These are phyloP conservation scores for Pseudogymnoascus sp. DNA, from an alignment of 2,329 filamentous ascomycete species.

Conservation along the genomic window DNA sequence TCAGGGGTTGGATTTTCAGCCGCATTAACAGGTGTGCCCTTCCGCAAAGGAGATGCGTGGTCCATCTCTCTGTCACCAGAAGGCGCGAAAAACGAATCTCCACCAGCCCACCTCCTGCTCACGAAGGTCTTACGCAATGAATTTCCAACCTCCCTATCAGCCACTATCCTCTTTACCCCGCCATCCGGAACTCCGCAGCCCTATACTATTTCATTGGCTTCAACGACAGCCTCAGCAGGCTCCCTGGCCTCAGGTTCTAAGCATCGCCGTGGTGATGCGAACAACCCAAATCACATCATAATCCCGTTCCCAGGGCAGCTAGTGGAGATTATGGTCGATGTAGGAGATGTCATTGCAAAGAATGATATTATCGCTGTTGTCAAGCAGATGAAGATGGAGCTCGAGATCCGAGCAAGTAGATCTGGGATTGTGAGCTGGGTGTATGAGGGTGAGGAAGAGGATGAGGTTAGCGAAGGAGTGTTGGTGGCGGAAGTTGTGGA, in stretches of 20 bases:
- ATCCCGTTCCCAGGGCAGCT: slow-evolving; percentile 53
- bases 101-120: slow-evolving; percentile 45
- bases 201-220: slow-evolving; percentile 35
- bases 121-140: slow-evolving; percentile 50
- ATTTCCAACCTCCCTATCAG: slow-evolving; percentile 48
- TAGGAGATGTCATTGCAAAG: slow-evolving; percentile 40
- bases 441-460: slow-evolving; percentile 24
- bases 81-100: slow-evolving; percentile 19
- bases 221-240: slow-evolving; percentile 41
- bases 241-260: slow-evolving; percentile 39
- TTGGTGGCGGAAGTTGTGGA: slow-evolving; percentile 15
- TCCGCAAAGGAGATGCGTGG: slow-evolving; percentile 55
- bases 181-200: slow-evolving; percentile 38
- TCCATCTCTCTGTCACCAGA: slow-evolving; percentile 39
- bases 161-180: slow-evolving; percentile 43
- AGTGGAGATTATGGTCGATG: slow-evolving; percentile 50
- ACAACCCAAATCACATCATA: slow-evolving; percentile 44
- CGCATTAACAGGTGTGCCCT: slow-evolving; percentile 34
- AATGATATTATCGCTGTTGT: slow-evolving; percentile 51
- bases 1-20: not conserved
- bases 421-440: slow-evolving; percentile 22
- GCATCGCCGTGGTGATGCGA: slow-evolving; percentile 43
- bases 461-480: slow-evolving; percentile 22
- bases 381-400: slow-evolving; percentile 63
- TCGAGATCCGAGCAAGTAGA: slow-evolving; percentile 43